These are phyloP conservation scores for Dillenia suffruticosa DNA, from an alignment of 164 flowering plant species.

Conservation along the genomic window DNA sequence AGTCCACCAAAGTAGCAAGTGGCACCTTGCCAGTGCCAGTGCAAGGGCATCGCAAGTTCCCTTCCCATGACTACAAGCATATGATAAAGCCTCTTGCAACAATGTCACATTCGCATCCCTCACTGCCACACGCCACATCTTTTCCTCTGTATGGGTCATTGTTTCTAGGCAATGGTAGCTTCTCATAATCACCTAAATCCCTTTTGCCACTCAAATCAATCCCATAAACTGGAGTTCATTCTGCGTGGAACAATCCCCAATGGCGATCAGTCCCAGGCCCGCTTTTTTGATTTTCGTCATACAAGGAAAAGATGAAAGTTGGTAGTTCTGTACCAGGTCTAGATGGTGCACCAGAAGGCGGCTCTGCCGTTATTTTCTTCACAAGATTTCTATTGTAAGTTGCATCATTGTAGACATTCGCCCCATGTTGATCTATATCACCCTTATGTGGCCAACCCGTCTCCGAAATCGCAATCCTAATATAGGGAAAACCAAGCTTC, in stretches of 20 bases:
- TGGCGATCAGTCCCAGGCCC: slow-evolving; percentile 50
- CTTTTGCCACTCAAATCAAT: slow-evolving; percentile 30
- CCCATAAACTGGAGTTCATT: slow-evolving; percentile 24
- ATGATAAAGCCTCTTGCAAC: slow-evolving; percentile 16
- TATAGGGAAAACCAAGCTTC: slow-evolving; percentile 28
- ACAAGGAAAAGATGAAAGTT: slow-evolving; percentile 34
- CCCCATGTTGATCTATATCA: slow-evolving; percentile 30
- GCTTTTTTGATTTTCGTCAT: slow-evolving; percentile 35
- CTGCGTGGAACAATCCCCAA: slow-evolving; percentile 34
- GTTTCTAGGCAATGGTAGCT: slow-evolving; percentile 26
- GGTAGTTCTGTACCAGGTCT: slow-evolving; percentile 30
- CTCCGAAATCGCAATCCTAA: slow-evolving; percentile 30
- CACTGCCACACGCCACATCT: slow-evolving; percentile 45
- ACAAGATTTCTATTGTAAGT: slow-evolving; percentile 38
- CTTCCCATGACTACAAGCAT: slow-evolving; percentile 26
- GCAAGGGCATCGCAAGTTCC: slow-evolving; percentile 34
- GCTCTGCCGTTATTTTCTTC: slow-evolving; percentile 22
- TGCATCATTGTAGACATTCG: slow-evolving; percentile 36
- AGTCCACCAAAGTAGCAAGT: slow-evolving; percentile 51
- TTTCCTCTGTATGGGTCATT: slow-evolving; percentile 35
- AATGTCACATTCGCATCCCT: slow-evolving; percentile 9
- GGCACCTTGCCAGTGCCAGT: slow-evolving; percentile 23
- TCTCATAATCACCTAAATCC: not conserved
- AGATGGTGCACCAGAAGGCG: slow-evolving; percentile 39
- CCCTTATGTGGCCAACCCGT: slow-evolving; percentile 53